Evolutionary conservation across 2,329 filamentous ascomycete genomes (phyloP).

Genomic region (Rutstroemia sp.): DNA sequence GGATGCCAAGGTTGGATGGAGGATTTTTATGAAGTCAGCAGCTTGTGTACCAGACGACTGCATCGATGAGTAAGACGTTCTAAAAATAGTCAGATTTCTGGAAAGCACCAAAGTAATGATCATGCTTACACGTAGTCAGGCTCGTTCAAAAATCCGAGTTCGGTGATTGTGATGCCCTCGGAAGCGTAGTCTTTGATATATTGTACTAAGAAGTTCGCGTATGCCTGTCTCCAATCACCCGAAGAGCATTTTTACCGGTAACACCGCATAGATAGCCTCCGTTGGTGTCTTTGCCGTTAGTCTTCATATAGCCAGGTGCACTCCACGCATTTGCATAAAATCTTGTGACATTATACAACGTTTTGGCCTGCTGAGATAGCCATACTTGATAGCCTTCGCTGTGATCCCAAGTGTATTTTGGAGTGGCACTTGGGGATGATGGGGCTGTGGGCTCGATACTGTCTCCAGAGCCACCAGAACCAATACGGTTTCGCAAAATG

Average conservation of each 20-base stretch:
- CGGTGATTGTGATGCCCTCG: too few species aligned
- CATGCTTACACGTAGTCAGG: too few species aligned
- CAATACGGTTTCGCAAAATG: constrained; percentile 44
- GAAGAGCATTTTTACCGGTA: too few species aligned
- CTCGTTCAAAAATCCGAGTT: too few species aligned
- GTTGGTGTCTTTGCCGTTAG: constrained; percentile 30
- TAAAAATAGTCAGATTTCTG: too few species aligned
- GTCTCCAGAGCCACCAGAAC: constrained; percentile 29
- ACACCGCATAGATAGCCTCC: too few species aligned
- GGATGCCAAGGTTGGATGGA: constrained; percentile 33
- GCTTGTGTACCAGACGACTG: constrained; percentile 38
- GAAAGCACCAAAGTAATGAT: too few species aligned
- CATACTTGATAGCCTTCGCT: constrained; percentile 42
- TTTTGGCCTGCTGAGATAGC: constrained; percentile 18
- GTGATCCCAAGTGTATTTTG: constrained; percentile 39
- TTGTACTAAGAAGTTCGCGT: too few species aligned
- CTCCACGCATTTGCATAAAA: constrained; percentile 44
- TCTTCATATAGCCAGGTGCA: constrained; percentile 45
- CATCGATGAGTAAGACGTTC: constrained; percentile 39
- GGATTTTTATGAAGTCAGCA: constrained; percentile 42
- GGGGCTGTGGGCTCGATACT: constrained; percentile 39
- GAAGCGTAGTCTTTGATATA: too few species aligned
- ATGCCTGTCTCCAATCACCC: too few species aligned
- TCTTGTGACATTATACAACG: constrained; percentile 33
- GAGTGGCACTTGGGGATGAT: constrained; percentile 33